Evolutionary conservation across 148 eudicot genomes (phyloP).

Genomic region (Euryodendron excelsum): DNA sequence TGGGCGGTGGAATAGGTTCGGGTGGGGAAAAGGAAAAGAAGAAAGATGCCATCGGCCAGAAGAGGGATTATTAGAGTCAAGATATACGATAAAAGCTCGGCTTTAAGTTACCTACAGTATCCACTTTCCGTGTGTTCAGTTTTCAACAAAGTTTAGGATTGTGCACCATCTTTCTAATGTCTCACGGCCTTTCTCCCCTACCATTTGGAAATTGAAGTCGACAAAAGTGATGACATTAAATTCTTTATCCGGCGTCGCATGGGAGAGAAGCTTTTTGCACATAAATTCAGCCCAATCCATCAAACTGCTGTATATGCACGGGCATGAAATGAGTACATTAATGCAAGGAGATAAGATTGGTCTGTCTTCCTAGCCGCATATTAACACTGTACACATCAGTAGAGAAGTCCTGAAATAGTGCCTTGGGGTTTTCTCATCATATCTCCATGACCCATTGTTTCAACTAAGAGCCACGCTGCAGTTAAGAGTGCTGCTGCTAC

Average conservation of each 20-base stretch:
- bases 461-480: background rate
- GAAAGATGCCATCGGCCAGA: too few relatives aligned
- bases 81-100: too few relatives aligned
- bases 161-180: too few relatives aligned
- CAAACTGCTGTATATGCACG: background rate
- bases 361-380: too few relatives aligned
- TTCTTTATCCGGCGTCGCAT: background rate
- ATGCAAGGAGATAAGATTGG: background rate
- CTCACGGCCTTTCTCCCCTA: background rate
- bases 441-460: background rate
- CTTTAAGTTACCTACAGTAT: too few relatives aligned
- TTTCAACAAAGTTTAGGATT: too few relatives aligned
- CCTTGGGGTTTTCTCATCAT: background rate
- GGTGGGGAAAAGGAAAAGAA: too few relatives aligned
- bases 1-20: too few relatives aligned
- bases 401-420: background rate
- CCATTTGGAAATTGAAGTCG: background rate
- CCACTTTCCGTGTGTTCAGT: too few relatives aligned
- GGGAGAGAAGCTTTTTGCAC: background rate
- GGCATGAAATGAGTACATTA: constrained; percentile 2
- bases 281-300: background rate
- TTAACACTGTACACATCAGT: too few relatives aligned
- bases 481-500: too few relatives aligned
- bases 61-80: too few relatives aligned
- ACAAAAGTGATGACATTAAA: constrained; percentile 4